phyloP scores from a whole-genome alignment of 2,329 filamentous ascomycete species.

The Fonsecaea nubica region DNA sequence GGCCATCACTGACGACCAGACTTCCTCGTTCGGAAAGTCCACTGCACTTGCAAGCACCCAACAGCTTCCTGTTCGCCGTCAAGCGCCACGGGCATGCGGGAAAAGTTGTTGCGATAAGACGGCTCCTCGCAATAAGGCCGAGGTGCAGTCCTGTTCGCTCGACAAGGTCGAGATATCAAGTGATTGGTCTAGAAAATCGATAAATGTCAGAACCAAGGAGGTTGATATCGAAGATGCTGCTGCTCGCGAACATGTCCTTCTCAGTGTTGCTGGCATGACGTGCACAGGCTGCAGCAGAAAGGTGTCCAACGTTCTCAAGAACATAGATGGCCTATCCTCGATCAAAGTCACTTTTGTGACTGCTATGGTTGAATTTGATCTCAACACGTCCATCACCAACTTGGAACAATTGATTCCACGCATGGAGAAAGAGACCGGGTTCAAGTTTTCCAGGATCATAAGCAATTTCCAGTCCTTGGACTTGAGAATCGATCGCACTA shows the following conservation, averaged over 20 bases:
- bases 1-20: not conserved
- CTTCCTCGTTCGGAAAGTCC: not conserved
- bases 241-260: slow-evolving; percentile 25
- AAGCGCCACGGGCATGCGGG: not conserved
- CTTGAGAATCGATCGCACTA: slow-evolving; percentile 20
- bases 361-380: slow-evolving; percentile 41
- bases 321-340: slow-evolving; percentile 28
- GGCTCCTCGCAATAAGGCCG: not conserved
- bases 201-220: not conserved
- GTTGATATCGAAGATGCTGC: slow-evolving; percentile 30
- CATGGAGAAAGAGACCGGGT: slow-evolving; percentile 36
- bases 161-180: slow-evolving; percentile 4
- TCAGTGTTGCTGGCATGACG: slow-evolving; percentile 32
- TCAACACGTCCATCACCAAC: slow-evolving; percentile 51
- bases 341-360: slow-evolving; percentile 39
- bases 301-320: slow-evolving; percentile 32
- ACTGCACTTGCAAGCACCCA: not conserved
- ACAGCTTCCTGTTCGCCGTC: not conserved
- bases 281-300: slow-evolving; percentile 41
- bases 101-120: slow-evolving; percentile 1
- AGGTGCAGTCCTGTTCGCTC: not conserved
- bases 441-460: slow-evolving; percentile 28
- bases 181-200: slow-evolving; percentile 3
- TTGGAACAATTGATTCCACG: slow-evolving; percentile 39
- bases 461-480: slow-evolving; percentile 34